Evolutionary conservation across 2,329 filamentous ascomycete species (phyloP).

Genomic region (Phaeomoniella chlamydospora): DNA sequence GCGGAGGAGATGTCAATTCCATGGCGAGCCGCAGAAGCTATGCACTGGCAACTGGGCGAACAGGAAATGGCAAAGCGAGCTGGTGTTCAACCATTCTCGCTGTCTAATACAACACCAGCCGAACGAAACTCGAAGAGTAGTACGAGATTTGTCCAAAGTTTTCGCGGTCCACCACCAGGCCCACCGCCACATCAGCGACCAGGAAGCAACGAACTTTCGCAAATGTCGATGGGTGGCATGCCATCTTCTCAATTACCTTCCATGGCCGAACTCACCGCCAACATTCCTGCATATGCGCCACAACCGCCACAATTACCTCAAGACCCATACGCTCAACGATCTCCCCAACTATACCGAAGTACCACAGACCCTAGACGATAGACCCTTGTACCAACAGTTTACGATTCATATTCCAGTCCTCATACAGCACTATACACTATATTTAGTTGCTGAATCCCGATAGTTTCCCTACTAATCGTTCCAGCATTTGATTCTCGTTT

Average conservation of each 20-base stretch:
- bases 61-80: slow-evolving; percentile 86
- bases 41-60: slow-evolving; percentile 96
- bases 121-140: slow-evolving; percentile 5
- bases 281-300: slow-evolving; percentile 28
- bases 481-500: no score
- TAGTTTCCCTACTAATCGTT: no score
- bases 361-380: not conserved
- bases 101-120: slow-evolving; percentile 32
- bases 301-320: slow-evolving; percentile 17
- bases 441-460: no score
- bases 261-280: slow-evolving; percentile 30
- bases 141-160: slow-evolving; percentile 2
- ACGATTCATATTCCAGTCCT: no score
- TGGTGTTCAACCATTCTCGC: slow-evolving; percentile 72
- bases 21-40: slow-evolving; percentile 89
- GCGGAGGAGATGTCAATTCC: slow-evolving; percentile 90
- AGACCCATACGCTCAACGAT: not conserved
- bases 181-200: slow-evolving; percentile 2
- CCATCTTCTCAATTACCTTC: slow-evolving; percentile 23
- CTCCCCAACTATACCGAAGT: not conserved
- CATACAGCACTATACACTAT: no score
- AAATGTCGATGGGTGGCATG: no score
- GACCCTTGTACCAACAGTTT: no score
- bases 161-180: not conserved
- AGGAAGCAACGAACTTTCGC: not conserved